Base-by-base conservation (phyloP, 768 basidiomycete genomes). In the Russula dissimulans region DNA sequence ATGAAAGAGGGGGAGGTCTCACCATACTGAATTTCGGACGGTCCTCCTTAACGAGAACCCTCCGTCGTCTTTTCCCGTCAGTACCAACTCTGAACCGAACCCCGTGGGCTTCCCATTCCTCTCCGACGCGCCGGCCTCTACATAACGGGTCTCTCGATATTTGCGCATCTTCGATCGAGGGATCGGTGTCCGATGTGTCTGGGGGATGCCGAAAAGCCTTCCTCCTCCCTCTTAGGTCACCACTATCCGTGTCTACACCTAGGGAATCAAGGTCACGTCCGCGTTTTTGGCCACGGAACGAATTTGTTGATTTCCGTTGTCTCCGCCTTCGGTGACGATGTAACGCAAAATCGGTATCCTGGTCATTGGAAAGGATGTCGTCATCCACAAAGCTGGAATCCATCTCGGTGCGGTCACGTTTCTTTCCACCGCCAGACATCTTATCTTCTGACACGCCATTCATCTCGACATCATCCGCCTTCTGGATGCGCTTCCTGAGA, bases 21-120 rank as follows among this genome's bases (percentile, higher is more conserved):
- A 88, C 89, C 89, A 91, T 91, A 42, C 77, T 74, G 66, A 85
- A 89, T 64, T 81, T 83, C 55, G 80, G 84, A 63, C 81, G 79
- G 17, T 81, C 80, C 71, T 83, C 86, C 74, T 84, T 90, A 46
- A 91, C 80, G 66, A 90, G 72, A 32, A 82, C 80, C 61, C 84
- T 84, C 31, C 87, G 81, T 49, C 90, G 75, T 32, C 86, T 76
- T 65, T 86, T 81, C 22, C 87, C 87, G 56, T 86, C 84, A 9
- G 77, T 77, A 1, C 85, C 85, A 58, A 91, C 80, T 71, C 87
- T 91, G 73, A 81, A 91, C 56, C 73, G 75, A 39, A 86, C 74
- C 45, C 85, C 88, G 66, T 86, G 84, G 38, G 72, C 79, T 64
- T 86, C 82, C 89, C 89, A 92, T 69, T 85, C 79, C 38, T 91